Base-by-base conservation (phyloP, 805 yeast species). In the Yamadazyma tumulicola region DNA sequence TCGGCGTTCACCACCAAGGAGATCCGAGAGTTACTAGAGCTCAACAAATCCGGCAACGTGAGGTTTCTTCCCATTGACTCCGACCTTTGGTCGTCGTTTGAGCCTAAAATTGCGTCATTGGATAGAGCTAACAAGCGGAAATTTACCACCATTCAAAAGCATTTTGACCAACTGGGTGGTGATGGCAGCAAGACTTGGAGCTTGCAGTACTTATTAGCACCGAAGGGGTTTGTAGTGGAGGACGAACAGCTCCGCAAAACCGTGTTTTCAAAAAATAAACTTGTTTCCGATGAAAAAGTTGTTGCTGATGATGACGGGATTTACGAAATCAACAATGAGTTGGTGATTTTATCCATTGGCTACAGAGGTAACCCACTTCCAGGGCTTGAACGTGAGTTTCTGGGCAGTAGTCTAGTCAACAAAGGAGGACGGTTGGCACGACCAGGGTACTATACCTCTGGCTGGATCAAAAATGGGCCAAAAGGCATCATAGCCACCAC, bases 1-100 rank as follows among this genome's bases (percentile, higher is more conserved):
- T 79, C 93, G 28, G 93, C 95, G 17, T 93, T 89, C 55, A 83
- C 97, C 3, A 91, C 85, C 46, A 91, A 88, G 54, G 98, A 93
- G 57, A 70, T 91, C 16, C 72, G 97, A 52, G 97, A 93, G 52
- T 61, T 91, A 23, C 64, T 89, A 51, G 83, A 79, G 34, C 57
- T 87, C 36, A 59, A 61, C 4, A 47, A 65, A 19, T 61, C 63
- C 25, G 78, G 79, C 0, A 58, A 54, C 9, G 74, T 82, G 37
- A 52, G 65, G 29, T 70, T 73, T 6, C 34, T 39, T 5, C 68
- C 68, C 6, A 40, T 66, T 8, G 65, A 66, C 1, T 60, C 62
- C n/a, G 46, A 57, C 4, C 13, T 51, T 4, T 43, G 68, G 29
- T 50, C 46, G 8, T 46, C 51, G 29, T 47, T 64, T 24, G 52